Conservation (phyloP, 306 rosid genomes). For the Nissolia schottii region DNA sequence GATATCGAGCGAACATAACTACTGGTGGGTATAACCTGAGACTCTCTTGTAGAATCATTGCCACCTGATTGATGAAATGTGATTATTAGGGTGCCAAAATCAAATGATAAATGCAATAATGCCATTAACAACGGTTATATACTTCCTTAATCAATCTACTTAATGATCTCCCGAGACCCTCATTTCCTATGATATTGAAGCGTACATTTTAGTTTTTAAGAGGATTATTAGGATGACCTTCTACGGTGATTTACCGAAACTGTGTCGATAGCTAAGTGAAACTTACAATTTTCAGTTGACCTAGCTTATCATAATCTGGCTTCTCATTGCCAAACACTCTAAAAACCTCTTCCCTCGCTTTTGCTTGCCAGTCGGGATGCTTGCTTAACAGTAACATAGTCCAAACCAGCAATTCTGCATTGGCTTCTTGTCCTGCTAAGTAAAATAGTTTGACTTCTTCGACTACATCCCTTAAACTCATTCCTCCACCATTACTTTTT, state of each 20-base stretch:
- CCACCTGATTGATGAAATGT: conserved; percentile 11
- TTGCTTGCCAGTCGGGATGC: conserved; percentile 34
- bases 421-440: conserved; percentile 37
- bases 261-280: neutral
- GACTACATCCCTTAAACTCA: conserved; percentile 36
- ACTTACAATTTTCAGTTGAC: conserved; percentile 40
- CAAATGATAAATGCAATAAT: neutral
- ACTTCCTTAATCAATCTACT: no score
- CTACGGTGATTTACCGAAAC: neutral
- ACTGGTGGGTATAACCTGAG: conserved; percentile 35
- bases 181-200: no score
- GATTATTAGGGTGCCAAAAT: neutral
- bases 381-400: conserved; percentile 28
- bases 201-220: no score
- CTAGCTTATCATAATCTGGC: conserved; percentile 30
- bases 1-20: conserved; percentile 29
- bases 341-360: conserved; percentile 31
- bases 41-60: conserved; percentile 39
- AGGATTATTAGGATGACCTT: no score
- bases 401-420: conserved; percentile 39
- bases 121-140: neutral
- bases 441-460: conserved; percentile 39
- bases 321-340: conserved; percentile 31
- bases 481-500: conserved; percentile 32
- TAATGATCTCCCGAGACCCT: neutral